Base-by-base conservation (phyloP, 176 grass and related monocot species). In the Eragrostis curvula region DNA sequence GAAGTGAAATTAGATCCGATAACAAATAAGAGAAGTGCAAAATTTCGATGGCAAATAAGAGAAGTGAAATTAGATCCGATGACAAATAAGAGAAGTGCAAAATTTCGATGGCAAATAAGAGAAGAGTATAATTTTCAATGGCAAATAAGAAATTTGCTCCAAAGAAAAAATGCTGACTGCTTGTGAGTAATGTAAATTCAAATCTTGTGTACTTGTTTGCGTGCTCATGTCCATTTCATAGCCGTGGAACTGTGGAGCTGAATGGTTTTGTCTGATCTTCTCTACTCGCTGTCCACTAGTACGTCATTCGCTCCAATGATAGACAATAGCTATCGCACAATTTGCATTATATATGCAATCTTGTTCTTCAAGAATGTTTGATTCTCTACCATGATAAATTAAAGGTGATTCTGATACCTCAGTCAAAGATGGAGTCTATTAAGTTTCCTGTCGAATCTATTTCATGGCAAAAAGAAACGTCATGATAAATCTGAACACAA, bases 351-450 rank as follows among this genome's bases (percentile, higher is more conserved):
- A n/a, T 83, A 56, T 84, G 59, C 14, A 9, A 76, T 64, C 68
- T 84, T 60, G 81, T 59, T 50, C 55, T 50, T 29, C 68, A 88
- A 80, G 75, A 41, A 28, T 69, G 15, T 52, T 62, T 79, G 50
- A 88, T 84, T 68, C 10, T 71, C 43, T 71, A 15, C 1, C 21
- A 63, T 52, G 42, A 10, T 73, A 69, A 21, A 71, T 61, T 16
- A 79, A 71, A 68, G 9, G 9, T n/a, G 71, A 71, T 71, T 70
- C 15, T 43, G 3, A 16, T 30, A 36, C 32, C 32, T 71, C 52
- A 64, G 40, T 18, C 52, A 55, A 71, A 79, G 53, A 15, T 28
- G 42, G 65, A 51, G 24, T 50, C 27, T 24, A 17, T 23, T 25
- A 46, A 14, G 21, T 66, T 74, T 5, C 23, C 21, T 47, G 48